Base-by-base conservation (phyloP, 2,329 filamentous ascomycete genomes). In the Talaromyces rugulosus region DNA sequence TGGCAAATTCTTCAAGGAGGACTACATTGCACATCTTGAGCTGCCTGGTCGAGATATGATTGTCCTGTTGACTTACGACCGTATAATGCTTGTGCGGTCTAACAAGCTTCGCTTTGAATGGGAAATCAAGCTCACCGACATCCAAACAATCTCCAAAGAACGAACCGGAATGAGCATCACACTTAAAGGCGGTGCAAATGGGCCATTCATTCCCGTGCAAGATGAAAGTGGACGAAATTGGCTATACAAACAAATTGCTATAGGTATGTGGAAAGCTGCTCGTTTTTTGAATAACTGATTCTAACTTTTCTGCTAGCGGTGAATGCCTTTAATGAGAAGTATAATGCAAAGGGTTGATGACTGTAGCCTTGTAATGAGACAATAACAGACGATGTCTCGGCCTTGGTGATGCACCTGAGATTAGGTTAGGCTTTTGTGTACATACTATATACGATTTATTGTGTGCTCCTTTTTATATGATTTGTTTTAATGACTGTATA, bases 111-210 rank as follows among this genome's bases (percentile, higher is more conserved):
- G 87, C 59, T 93, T 88, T 18, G 94, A 98, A 77, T 99, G 95
- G 95, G 95, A 99, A 71, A 92, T 98, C 11, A 90, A 92, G 30
- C 82, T 99, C 66, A 97, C 95, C 72, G 95, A 99, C 74, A 87
- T 99, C 23, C 93, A 98, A 81, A 98, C 93, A 0, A 98, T 99
- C 66, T 90, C 89, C 53, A 99, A 98, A 80, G 96, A 99, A 82
- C 83, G 95, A 58, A 99, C 95, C 0, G 96, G 95, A 0, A 87
- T 99, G 78, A 93, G 91, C 67, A 85, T 99, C 65, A 89, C 90
- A 54, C 79, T 98, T 66, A 90, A 96, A 68, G 94, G 93, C 11
- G 94, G 93, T 3, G 91, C 89, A 2, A 96, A 96, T 73, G 95
- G 95, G 0, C 95, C 95, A 2, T 99, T 98, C 72, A 88, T 99